Percentiles rank a stretch among this genome's conserved stretches.
These are phyloP conservation scores for Physcia stellaris DNA, from an alignment of 495 filamentous ascomycete genomes.

Conservation along the genomic window DNA sequence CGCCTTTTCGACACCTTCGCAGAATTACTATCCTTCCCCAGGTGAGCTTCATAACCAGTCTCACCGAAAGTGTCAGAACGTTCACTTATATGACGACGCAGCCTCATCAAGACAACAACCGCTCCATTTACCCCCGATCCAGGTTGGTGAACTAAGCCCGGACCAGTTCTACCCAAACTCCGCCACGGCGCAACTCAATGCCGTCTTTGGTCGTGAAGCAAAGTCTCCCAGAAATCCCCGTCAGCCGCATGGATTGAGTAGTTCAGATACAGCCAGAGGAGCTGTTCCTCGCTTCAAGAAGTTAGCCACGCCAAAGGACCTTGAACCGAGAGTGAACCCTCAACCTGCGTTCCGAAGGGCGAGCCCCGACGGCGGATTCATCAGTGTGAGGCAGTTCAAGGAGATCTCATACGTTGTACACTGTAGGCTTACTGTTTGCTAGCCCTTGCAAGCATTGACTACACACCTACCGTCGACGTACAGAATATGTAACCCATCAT, in stretches of 20 bases:
- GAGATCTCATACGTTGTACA: too few relatives aligned
- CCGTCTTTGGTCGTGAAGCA: conserved; percentile 57
- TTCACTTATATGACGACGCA: conserved; percentile 7
- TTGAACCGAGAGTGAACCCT: conserved; percentile 67
- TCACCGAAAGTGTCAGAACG: conserved; percentile 3
- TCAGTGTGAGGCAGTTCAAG: conserved; percentile 59
- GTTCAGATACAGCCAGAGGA: conserved; percentile 40
- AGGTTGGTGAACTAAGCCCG: conserved; percentile 45
- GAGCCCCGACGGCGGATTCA: conserved; percentile 95
- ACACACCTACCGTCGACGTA: conserved; percentile 90
- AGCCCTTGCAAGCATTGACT: conserved; percentile 95
- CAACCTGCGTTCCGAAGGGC: conserved; percentile 89
- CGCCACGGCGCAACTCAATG: conserved; percentile 52
- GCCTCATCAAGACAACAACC: conserved; percentile 36
- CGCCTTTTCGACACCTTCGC: conserved; percentile 43
- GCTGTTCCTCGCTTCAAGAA: conserved; percentile 81
- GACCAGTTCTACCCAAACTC: conserved; percentile 59
- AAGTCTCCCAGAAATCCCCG: conserved; percentile 52
- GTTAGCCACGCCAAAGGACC: conserved; percentile 53
- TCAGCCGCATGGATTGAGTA: conserved; percentile 30
- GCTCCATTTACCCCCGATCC: conserved; percentile 57
- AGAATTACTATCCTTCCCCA: conserved; percentile 50
- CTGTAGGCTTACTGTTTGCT: too few relatives aligned
- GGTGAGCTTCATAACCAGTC: conserved; percentile 19
- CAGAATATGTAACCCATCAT: conserved; percentile 92